Conservation (phyloP, 208 protist species). For the Trypanosoma caninum region DNA sequence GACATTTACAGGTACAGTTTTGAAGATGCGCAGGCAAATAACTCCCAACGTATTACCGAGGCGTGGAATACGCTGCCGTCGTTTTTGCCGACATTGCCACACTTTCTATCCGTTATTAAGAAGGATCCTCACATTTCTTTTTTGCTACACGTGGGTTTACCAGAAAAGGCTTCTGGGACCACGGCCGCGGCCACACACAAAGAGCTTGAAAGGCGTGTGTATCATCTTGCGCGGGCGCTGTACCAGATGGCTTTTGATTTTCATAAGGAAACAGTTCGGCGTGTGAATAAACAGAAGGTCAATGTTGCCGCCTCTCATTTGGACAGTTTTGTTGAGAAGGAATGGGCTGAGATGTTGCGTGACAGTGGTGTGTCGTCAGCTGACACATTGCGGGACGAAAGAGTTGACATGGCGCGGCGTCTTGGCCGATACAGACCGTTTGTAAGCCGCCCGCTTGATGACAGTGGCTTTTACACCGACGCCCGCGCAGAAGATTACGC, state of each 20-base stretch:
- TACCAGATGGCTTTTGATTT: conserved; percentile 68
- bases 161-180: neutral
- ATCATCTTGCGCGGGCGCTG: conserved; percentile 51
- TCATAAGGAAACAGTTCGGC: conserved; percentile 54
- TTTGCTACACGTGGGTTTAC: conserved; percentile 50
- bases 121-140: conserved; percentile 74
- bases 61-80: conserved; percentile 29
- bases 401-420: conserved; percentile 35
- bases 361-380: neutral
- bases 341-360: conserved; percentile 28
- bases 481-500: conserved; percentile 77
- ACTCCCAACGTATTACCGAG: conserved; percentile 34
- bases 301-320: conserved; percentile 69
- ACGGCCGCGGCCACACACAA: conserved; percentile 20
- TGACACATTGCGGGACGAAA: conserved; percentile 5
- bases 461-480: conserved; percentile 67
- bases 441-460: conserved; percentile 55
- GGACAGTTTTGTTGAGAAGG: conserved; percentile 51
- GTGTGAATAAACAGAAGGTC: conserved; percentile 80
- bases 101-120: conserved; percentile 65
- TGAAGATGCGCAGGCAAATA: conserved; percentile 36
- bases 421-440: conserved; percentile 65
- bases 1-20: conserved; percentile 63
- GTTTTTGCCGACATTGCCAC: conserved; percentile 67
- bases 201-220: conserved; percentile 57